phyloP scores from a whole-genome alignment of 176 grass and related monocot genomes.

The Elaeis guineensis region DNA sequence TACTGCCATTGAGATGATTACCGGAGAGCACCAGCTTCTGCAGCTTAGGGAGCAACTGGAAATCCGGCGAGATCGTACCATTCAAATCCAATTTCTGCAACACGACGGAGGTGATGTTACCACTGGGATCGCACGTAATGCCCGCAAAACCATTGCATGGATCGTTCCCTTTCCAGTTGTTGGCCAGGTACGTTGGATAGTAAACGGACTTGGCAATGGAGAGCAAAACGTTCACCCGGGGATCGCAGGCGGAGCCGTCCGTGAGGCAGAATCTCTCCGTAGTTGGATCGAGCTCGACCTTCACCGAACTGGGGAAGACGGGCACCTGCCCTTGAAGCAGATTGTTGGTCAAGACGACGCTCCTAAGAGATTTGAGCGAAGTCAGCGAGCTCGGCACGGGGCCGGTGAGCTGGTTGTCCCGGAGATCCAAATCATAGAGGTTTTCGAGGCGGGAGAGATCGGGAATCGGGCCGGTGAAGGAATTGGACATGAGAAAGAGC shows the following conservation, averaged over 20 bases:
- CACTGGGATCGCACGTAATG: constrained; percentile 7
- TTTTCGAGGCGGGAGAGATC: constrained; percentile 18
- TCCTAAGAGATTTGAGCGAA: constrained; percentile 13
- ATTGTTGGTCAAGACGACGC: constrained; percentile 18
- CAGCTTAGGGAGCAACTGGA: constrained; percentile 4
- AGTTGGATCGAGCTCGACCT: not conserved
- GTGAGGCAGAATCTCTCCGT: constrained; percentile 15
- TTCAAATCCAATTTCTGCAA: constrained; percentile 5
- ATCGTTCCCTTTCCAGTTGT: constrained; percentile 13
- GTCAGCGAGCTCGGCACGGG: constrained; percentile 26
- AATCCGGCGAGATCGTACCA: constrained; percentile 14
- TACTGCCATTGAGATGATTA: constrained; percentile 20
- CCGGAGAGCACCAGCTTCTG: constrained; percentile 6
- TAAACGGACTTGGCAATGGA: not conserved
- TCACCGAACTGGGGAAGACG: constrained; percentile 8
- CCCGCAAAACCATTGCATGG: constrained; percentile 4
- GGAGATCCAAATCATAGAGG: constrained; percentile 18
- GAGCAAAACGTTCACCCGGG: constrained; percentile 6
- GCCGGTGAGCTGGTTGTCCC: constrained; percentile 35
- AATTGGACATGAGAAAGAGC: constrained; percentile 19
- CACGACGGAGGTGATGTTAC: not conserved
- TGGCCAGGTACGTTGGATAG: constrained; percentile 1
- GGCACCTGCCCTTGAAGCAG: constrained; percentile 29
- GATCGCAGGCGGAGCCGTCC: not conserved
- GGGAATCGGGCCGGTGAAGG: constrained; percentile 24